Evolutionary conservation across 1,284 basidiomycete genomes (phyloP).

Genomic region (Cryptococcus sp.): DNA sequence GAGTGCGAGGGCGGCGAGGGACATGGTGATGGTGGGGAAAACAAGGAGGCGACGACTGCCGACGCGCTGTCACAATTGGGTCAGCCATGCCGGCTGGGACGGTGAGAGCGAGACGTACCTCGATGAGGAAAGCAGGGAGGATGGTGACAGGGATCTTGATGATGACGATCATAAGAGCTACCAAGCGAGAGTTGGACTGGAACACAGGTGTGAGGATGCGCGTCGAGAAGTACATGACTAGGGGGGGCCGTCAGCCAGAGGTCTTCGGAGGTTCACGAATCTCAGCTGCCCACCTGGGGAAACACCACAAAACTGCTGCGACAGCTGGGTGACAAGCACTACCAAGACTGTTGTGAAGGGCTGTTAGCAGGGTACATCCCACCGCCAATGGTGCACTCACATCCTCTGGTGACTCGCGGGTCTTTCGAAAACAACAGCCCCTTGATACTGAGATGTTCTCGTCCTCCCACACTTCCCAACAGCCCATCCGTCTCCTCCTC

Average conservation of each 20-base stretch:
- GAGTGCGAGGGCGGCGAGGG: slow-evolving; percentile 23
- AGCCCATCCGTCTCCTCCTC: slow-evolving; percentile 18
- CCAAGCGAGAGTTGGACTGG: slow-evolving; percentile 33
- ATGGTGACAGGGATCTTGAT: slow-evolving; percentile 51
- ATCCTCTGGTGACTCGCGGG: slow-evolving; percentile 19
- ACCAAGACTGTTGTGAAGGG: slow-evolving; percentile 24
- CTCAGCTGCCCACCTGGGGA: slow-evolving; percentile 33
- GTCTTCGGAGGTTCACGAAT: no score
- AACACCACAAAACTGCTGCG: slow-evolving; percentile 41
- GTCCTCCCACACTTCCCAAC: slow-evolving; percentile 9
- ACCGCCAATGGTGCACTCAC: slow-evolving; percentile 19
- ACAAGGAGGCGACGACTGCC: slow-evolving; percentile 30
- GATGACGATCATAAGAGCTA: slow-evolving; percentile 43
- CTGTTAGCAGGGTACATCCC: background rate
- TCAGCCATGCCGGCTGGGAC: background rate
- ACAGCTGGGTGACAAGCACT: slow-evolving; percentile 36
- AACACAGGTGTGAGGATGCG: slow-evolving; percentile 47
- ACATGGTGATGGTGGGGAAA: slow-evolving; percentile 28
- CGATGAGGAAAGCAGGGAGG: slow-evolving; percentile 50
- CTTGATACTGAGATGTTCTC: slow-evolving; percentile 23
- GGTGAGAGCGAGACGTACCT: slow-evolving; percentile 22
- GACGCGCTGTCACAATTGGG: slow-evolving; percentile 17
- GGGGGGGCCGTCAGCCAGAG: background rate
- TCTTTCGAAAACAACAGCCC: slow-evolving; percentile 32
- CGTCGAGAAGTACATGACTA: slow-evolving; percentile 50